These are phyloP conservation scores for Torulaspora quercuum DNA, from an alignment of 805 yeast genomes.

Conservation along the genomic window DNA sequence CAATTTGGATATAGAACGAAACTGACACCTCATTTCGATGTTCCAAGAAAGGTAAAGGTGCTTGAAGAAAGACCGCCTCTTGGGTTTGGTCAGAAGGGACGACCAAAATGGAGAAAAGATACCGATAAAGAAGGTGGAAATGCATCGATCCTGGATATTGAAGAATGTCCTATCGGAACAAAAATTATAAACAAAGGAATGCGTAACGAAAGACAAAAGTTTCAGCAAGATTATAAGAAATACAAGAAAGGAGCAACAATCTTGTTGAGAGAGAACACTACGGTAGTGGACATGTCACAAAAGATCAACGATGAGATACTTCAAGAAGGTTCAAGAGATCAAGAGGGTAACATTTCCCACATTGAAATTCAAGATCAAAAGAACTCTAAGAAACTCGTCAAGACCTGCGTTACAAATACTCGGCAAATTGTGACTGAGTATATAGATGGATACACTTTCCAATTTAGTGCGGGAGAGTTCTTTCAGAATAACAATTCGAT, in stretches of 20 bases:
- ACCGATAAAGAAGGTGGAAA: constrained; percentile 51
- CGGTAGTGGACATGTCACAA: constrained; percentile 32
- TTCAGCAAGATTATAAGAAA: constrained; percentile 44
- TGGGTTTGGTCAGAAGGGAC: constrained; percentile 87
- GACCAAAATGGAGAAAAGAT: constrained; percentile 61
- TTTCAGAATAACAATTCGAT: constrained; percentile 95
- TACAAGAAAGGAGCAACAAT: constrained; percentile 83
- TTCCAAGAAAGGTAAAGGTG: constrained; percentile 53
- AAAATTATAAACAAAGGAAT: constrained; percentile 70
- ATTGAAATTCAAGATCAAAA: constrained; percentile 33
- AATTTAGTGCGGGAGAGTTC: constrained; percentile 91
- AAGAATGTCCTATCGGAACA: constrained; percentile 91
- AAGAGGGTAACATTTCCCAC: constrained; percentile 39
- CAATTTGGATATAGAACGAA: constrained; percentile 82
- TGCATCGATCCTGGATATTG: constrained; percentile 75
- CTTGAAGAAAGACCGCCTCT: constrained; percentile 56
- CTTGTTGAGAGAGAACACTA: constrained; percentile 74
- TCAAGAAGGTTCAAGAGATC: constrained; percentile 47
- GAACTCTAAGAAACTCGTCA: constrained; percentile 40
- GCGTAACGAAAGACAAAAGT: constrained; percentile 58
- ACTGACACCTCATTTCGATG: constrained; percentile 90
- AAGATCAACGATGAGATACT: constrained; percentile 35
- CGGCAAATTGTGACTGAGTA: constrained; percentile 78
- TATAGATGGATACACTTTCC: constrained; percentile 70
- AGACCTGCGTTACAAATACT: constrained; percentile 74